These are phyloP conservation scores for Chalaropsis thielavioides DNA, from an alignment of 2,329 filamentous ascomycete genomes.

Conservation along the genomic window DNA sequence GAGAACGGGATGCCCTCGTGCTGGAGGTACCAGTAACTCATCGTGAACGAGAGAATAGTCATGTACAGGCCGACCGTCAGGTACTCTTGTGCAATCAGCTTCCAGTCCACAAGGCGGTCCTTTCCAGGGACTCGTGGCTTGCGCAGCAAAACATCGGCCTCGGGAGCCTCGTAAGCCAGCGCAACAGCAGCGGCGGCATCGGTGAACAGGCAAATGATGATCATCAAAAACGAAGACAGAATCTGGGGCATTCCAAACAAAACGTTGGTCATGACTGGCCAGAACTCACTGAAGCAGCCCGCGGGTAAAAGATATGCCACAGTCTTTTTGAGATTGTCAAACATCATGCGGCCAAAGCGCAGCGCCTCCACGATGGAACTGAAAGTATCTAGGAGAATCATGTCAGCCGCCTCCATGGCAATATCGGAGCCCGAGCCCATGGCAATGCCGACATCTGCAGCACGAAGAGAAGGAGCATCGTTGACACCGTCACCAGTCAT, in stretches of 20 bases:
- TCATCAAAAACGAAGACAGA: constrained; percentile 86
- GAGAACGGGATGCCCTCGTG: constrained; percentile 76
- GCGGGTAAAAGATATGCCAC: constrained; percentile 98
- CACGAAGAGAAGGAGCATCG: constrained; percentile 93
- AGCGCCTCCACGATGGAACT: constrained; percentile 97
- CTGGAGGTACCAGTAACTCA: constrained; percentile 83
- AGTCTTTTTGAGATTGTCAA: constrained; percentile 99
- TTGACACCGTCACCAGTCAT: constrained; percentile 99
- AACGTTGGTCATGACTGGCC: constrained; percentile 96
- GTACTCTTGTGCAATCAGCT: constrained; percentile 59
- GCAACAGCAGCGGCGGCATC: constrained; percentile 58
- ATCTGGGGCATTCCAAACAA: constrained; percentile 98
- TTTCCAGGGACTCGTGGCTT: constrained; percentile 53
- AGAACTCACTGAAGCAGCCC: constrained; percentile 88
- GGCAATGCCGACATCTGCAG: constrained; percentile 95
- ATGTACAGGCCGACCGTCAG: constrained; percentile 59
- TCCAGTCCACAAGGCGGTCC: constrained; percentile 59
- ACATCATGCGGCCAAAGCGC: constrained; percentile 93
- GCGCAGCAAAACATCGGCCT: constrained; percentile 58
- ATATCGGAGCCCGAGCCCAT: constrained; percentile 98
- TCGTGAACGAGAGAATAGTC: constrained; percentile 94
- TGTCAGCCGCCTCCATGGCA: constrained; percentile 88
- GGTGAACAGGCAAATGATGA: constrained; percentile 98
- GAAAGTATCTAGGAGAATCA: constrained; percentile 97
- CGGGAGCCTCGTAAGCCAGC: constrained; percentile 61